These are phyloP conservation scores for Colletotrichum falcatum DNA, from an alignment of 2,329 filamentous ascomycete genomes.

Conservation along the genomic window DNA sequence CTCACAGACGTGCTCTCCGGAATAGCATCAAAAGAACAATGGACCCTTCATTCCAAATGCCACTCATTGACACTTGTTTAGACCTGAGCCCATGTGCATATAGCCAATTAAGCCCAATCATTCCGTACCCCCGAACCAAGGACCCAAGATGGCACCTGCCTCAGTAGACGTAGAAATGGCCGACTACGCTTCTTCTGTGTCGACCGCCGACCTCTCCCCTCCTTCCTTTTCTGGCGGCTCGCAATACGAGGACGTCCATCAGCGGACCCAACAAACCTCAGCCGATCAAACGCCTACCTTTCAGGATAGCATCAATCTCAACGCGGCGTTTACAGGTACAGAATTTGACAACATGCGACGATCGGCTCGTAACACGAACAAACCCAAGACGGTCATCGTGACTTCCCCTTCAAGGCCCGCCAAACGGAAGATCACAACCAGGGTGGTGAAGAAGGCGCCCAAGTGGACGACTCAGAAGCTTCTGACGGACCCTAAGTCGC, in stretches of 20 bases:
- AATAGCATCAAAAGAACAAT: neutral
- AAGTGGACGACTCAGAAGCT: conserved; percentile 54
- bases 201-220: conserved; percentile 21
- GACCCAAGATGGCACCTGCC: conserved; percentile 29
- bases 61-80: neutral
- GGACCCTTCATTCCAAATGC: neutral
- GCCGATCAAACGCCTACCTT: conserved; percentile 8
- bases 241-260: neutral
- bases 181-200: conserved; percentile 13
- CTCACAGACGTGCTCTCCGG: neutral
- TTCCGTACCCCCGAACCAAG: neutral
- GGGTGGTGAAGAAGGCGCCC: conserved; percentile 46
- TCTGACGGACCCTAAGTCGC: conserved; percentile 53
- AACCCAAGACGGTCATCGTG: conserved; percentile 16
- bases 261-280: neutral
- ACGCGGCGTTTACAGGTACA: neutral
- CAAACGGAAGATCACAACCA: conserved; percentile 39
- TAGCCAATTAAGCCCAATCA: neutral
- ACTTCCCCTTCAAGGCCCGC: conserved; percentile 11
- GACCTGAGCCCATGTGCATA: neutral
- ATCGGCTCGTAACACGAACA: conserved; percentile 28
- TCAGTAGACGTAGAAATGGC: conserved; percentile 36
- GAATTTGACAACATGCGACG: conserved; percentile 26
- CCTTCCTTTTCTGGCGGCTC: conserved; percentile 11
- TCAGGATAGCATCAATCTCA: conserved; percentile 13